Evolutionary conservation across 495 filamentous ascomycete genomes (phyloP), one percentile per base, ranked within the genome.

Genomic region (Lasiosphaeria hispida): DNA sequence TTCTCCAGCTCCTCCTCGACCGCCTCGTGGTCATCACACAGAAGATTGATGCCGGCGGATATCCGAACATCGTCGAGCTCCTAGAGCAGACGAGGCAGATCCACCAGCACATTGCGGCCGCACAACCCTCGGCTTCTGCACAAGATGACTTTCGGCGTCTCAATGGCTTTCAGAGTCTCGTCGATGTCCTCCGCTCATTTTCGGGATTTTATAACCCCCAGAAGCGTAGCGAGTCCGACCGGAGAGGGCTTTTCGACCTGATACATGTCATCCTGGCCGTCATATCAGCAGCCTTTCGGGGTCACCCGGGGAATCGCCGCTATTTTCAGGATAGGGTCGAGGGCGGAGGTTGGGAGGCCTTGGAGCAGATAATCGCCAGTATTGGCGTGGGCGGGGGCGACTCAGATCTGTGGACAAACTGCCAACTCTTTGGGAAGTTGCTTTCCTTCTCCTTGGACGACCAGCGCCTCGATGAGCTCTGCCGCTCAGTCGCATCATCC

Each of bases 71-170:
- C 33, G 59, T 72, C 7, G 59, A 64, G 10, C 66, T 83, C 15
- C 58, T 76, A n/a, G 67, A 64, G 34, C 69, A 75, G 23, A 63
- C 71, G 33, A 70, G 75, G 14, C 66, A 72, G 17, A 69, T 84
- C 23, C 71, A 78, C 44, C 75, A 77, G 54, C 74, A 80, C 55
- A 58, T 84, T 6, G 75, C 76, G 42, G 75, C 77, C 11, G 63
- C 75, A n/a, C 62, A 70, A 44, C 69, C 75, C 13, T 69, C 75
- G 3, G 74, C 72, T 30, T 66, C 69, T 10, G 72, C 73, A 9
- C 80, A 88, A 75, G 92, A 96, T 75, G 83, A 86, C 49, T 97
- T 98, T 72, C 87, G 93, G 57, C 85, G 87, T 67, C 78, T 89
- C 36, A 77, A 81, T 56, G 94, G 94, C 60, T 97, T 97, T 69